Percentiles rank a stretch among this genome's conserved stretches.
phyloP scores from a whole-genome alignment of 257 asterid genomes.

The Nicotiana attenuata region DNA sequence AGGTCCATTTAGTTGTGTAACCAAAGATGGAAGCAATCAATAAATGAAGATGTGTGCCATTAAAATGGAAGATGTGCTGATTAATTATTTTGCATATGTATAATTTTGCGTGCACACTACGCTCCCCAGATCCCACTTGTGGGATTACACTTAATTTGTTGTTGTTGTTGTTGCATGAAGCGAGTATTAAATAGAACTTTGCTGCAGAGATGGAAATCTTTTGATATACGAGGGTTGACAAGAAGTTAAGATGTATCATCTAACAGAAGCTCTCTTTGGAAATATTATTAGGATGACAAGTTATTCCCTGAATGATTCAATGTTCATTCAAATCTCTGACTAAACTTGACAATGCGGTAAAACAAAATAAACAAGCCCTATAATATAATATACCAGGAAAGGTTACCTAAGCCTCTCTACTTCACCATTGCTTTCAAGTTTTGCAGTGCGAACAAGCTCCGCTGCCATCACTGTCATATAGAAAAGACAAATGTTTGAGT shows the following conservation, averaged over 20 bases:
- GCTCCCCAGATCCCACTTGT: no score
- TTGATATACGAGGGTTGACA: neutral
- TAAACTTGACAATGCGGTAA: neutral
- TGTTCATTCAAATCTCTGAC: slow-evolving; percentile 1
- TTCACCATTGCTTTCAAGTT: slow-evolving; percentile 53
- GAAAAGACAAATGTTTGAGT: slow-evolving; percentile 1
- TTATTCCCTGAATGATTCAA: neutral
- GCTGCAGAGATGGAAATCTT: neutral
- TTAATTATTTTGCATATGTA: neutral
- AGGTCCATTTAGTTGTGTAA: neutral
- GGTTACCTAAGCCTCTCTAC: slow-evolving; percentile 78
- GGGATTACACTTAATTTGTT: no score
- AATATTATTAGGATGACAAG: neutral
- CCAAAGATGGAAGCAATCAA: neutral
- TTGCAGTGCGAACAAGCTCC: slow-evolving; percentile 77
- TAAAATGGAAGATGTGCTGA: neutral
- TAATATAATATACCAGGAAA: neutral
- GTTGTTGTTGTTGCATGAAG: neutral
- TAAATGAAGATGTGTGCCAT: neutral
- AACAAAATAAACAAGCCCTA: neutral
- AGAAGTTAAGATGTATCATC: neutral
- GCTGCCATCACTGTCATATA: slow-evolving; percentile 89
- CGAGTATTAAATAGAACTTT: neutral
- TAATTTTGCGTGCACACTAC: neutral
- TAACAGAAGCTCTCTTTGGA: neutral